Evolutionary conservation across 306 rosid genomes (phyloP).

Genomic region (Vicia villosa): DNA sequence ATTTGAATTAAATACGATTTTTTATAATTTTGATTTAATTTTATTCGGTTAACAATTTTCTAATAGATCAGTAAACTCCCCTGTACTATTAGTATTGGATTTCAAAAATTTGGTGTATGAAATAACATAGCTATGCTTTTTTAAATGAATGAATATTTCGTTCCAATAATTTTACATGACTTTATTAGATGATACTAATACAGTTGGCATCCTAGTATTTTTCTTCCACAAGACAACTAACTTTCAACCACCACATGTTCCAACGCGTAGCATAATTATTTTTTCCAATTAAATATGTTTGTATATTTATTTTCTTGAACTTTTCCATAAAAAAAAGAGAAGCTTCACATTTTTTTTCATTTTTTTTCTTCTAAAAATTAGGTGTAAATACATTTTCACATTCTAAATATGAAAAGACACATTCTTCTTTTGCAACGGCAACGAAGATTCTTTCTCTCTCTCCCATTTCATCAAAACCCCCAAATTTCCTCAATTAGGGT

Average conservation of each 20-base stretch:
- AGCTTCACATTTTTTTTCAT: background rate
- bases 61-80: too few relatives aligned
- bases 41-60: too few relatives aligned
- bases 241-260: background rate
- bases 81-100: too few relatives aligned
- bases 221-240: background rate
- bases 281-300: background rate
- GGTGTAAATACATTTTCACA: conserved; percentile 8
- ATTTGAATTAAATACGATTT: too few relatives aligned
- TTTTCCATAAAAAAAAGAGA: background rate
- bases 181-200: background rate
- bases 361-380: background rate
- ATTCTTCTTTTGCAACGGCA: background rate
- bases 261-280: background rate
- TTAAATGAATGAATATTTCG: too few relatives aligned
- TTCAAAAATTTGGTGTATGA: too few relatives aligned
- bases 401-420: background rate
- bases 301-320: background rate
- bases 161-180: background rate
- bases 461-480: conserved; percentile 14
- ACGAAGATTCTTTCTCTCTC: conserved; percentile 24
- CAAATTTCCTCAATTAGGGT: conserved; percentile 39
- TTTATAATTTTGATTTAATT: too few relatives aligned
- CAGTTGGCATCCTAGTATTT: background rate
- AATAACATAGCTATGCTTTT: too few relatives aligned